Conservation (phyloP, 2,329 filamentous ascomycete genomes). For the Verticillium tricorpus region DNA sequence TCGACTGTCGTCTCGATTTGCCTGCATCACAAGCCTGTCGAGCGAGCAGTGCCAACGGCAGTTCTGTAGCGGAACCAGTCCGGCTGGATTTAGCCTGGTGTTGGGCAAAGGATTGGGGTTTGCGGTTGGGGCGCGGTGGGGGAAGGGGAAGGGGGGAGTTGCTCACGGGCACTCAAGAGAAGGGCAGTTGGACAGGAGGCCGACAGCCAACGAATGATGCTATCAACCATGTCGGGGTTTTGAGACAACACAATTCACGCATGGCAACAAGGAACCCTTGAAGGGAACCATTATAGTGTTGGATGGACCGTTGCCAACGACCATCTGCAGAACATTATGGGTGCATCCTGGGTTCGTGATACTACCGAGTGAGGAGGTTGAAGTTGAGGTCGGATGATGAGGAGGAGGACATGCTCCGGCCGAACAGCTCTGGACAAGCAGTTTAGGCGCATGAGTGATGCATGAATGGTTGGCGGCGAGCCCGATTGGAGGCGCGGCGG, state of each 20-base stretch:
- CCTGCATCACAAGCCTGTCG: background rate
- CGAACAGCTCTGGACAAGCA: background rate
- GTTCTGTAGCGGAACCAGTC: background rate
- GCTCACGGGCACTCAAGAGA: too few relatives aligned
- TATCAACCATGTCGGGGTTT: too few relatives aligned
- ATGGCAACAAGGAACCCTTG: too few relatives aligned
- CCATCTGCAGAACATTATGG: background rate
- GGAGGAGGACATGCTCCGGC: background rate
- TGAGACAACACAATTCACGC: too few relatives aligned
- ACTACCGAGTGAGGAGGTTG: background rate
- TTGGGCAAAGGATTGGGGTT: background rate
- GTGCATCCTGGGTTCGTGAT: background rate
- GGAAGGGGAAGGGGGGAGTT: too few relatives aligned
- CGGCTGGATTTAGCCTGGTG: background rate
- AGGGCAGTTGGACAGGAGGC: too few relatives aligned
- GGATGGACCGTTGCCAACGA: too few relatives aligned
- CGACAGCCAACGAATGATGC: too few relatives aligned
- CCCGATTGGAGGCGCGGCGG: background rate
- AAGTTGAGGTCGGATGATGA: background rate
- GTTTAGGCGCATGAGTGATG: background rate
- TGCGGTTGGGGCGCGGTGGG: background rate
- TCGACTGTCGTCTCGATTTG: too few relatives aligned
- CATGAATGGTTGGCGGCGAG: background rate
- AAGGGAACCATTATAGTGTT: too few relatives aligned
- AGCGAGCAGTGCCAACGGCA: background rate